These are phyloP conservation scores for Rhodotorula kratochvilovae DNA, from an alignment of 768 basidiomycete species.

Conservation along the genomic window DNA sequence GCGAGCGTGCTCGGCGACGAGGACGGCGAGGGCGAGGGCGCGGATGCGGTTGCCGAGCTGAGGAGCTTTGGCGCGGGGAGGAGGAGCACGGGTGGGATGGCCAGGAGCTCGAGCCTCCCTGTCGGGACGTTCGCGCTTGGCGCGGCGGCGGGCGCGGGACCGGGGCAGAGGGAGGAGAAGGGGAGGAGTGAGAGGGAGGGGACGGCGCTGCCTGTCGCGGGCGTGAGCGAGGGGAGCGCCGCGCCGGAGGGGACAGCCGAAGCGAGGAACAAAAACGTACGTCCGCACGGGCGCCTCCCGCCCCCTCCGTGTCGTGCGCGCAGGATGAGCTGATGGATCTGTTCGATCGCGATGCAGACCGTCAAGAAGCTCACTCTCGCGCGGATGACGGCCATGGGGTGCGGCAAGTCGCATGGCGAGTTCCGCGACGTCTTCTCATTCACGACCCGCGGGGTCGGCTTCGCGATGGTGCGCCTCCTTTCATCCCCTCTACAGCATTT, in stretches of 20 bases:
- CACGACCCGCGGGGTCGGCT: conserved; percentile 25
- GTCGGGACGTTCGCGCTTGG: conserved; percentile 15
- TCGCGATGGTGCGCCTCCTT: conserved; percentile 17
- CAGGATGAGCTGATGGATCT: too few relatives aligned
- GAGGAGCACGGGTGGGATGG: not conserved
- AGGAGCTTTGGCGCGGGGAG: not conserved
- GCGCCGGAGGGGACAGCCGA: not conserved
- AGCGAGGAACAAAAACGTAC: conserved; percentile 30
- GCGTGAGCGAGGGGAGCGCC: not conserved
- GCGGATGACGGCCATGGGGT: conserved; percentile 2
- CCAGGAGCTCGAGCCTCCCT: conserved; percentile 27
- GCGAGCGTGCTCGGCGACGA: not conserved
- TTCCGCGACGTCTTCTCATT: conserved; percentile 29
- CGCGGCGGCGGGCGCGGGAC: not conserved
- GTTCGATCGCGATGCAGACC: not conserved
- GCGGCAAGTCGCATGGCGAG: conserved; percentile 9
- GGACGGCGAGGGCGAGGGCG: conserved; percentile 1
- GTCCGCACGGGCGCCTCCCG: not conserved
- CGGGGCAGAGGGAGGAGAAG: not conserved
- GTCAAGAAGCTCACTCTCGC: conserved; percentile 16
- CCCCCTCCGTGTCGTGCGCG: rapidly evolving
- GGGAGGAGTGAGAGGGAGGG: conserved; percentile 5
- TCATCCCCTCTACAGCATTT: not conserved
- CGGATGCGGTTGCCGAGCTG: conserved; percentile 10
- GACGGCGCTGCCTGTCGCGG: not conserved